These are phyloP conservation scores for Calonectria leucothoes DNA, from an alignment of 2,329 filamentous ascomycete species.

Conservation along the genomic window DNA sequence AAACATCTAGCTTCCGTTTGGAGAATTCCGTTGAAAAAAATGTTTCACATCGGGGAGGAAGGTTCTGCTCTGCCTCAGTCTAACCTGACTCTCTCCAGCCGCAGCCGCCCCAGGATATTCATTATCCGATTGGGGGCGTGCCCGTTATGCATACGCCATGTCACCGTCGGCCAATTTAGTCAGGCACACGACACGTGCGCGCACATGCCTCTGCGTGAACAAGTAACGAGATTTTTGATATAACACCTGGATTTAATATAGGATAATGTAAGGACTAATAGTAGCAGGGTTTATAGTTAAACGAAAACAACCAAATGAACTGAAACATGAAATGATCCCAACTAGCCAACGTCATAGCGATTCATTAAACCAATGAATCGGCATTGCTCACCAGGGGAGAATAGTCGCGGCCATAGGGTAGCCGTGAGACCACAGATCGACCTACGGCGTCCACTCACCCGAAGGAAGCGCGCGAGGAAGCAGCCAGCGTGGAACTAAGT, in stretches of 20 bases:
- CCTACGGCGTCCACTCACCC: neutral
- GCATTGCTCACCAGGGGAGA: neutral
- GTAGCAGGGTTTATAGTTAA: neutral
- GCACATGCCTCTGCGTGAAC: neutral
- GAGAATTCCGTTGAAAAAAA: neutral
- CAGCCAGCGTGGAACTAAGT: neutral
- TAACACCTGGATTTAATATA: no score
- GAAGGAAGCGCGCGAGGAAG: no score
- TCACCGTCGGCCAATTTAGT: neutral
- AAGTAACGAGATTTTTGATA: neutral
- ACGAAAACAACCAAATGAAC: neutral
- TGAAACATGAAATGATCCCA: neutral
- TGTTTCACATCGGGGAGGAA: slow-evolving; percentile 2
- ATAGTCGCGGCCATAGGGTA: neutral
- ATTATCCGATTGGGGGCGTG: neutral
- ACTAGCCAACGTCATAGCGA: neutral
- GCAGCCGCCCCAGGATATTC: neutral
- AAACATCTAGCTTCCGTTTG: neutral
- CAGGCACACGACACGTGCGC: neutral
- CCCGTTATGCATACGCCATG: neutral
- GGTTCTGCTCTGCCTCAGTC: neutral
- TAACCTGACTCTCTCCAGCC: neutral
- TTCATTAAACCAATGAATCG: neutral
- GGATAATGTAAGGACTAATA: neutral
- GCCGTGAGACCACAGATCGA: neutral